Evolutionary conservation across 1,284 basidiomycete species (phyloP), one percentile per base, ranked within the genome.

Genomic region (Flammula alnicola): DNA sequence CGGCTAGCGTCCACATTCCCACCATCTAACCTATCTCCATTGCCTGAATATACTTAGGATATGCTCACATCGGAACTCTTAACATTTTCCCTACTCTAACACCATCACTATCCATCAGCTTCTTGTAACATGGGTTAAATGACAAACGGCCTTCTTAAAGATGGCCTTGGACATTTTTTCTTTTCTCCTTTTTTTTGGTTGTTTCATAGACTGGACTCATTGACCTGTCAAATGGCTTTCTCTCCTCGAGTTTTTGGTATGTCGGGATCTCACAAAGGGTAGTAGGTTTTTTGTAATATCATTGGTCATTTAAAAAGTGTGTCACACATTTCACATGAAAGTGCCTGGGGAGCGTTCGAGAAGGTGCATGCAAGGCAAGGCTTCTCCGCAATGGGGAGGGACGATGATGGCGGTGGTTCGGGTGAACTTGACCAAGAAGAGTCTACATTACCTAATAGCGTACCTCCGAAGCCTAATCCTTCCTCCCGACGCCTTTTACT

Each of bases 401-500:
- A 51, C 27, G 49, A 50, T 26, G 38, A 47, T 31, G 60, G 61
- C 19, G 58, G 61, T 27, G 58, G 57, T 38, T 70, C 65, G 30
- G 61, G 57, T 17, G 69, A 66, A 50, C 57, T 64, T n/a, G 60
- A 58, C 58, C 47, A 58, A 14, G 57, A 43, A 16, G 52, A 56
- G 42, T 56, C 57, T 22, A 61, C 61, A n/a, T 77, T 74, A 17
- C 78, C 76, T 14, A 93, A 73, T 22, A 88, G 65, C 10, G 90
- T 92, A 20, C 88, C 88, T 49, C 78, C 78, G 63, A 93, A 93
- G 1, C 84, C 89, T 60, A 78, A 76, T 19, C 81, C 87, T 66
- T 88, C 87, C 16, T 74, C 76, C 49, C 75, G 69, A 56, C 73
- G 70, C 59, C 73, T 74, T 52, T 68, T 69, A 52, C 60, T 68